A percentile compares a stretch with the other conserved stretches of the same genome.
phyloP scores from a whole-genome alignment of 306 rosid species.

The Dicorynia guianensis region DNA sequence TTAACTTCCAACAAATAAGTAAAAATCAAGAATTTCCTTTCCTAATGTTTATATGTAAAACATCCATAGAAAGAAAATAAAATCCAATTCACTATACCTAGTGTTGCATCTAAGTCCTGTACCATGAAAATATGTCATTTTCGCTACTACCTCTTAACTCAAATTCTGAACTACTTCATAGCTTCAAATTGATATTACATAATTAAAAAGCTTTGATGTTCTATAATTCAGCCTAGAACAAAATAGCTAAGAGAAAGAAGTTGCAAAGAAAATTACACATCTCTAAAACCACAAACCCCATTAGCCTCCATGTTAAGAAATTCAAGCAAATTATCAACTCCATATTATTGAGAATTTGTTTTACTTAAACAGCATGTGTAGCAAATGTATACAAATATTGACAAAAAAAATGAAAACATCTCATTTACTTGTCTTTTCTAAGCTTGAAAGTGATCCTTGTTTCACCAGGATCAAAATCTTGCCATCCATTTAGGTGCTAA shows the following conservation, averaged over 20 bases:
- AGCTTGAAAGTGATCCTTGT: constrained; percentile 90
- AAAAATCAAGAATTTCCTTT: constrained; percentile 8
- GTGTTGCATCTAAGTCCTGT: constrained; percentile 15
- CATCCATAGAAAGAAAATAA: constrained; percentile 5
- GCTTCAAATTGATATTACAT: background rate
- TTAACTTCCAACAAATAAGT: constrained; percentile 7
- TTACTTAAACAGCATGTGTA: background rate
- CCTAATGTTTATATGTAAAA: constrained; percentile 28
- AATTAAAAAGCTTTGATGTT: constrained; percentile 4
- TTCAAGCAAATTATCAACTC: constrained; percentile 88
- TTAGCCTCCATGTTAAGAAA: constrained; percentile 78
- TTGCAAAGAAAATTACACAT: constrained; percentile 5
- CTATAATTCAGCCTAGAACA: background rate
- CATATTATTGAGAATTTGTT: constrained; percentile 30
- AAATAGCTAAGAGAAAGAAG: constrained; percentile 6
- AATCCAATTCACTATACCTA: constrained; percentile 1
- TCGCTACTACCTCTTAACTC: constrained; percentile 7
- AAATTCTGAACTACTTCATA: constrained; percentile 11
- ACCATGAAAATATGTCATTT: constrained; percentile 14
- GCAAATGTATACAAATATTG: background rate
- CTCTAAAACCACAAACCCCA: constrained; percentile 60
- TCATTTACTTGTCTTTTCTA: constrained; percentile 74
- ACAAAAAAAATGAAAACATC: background rate
- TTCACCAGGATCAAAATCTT: constrained; percentile 76
- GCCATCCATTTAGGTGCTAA: constrained; percentile 85